Conservation (phyloP, 331 rosid species). For the Saraca asoca region DNA sequence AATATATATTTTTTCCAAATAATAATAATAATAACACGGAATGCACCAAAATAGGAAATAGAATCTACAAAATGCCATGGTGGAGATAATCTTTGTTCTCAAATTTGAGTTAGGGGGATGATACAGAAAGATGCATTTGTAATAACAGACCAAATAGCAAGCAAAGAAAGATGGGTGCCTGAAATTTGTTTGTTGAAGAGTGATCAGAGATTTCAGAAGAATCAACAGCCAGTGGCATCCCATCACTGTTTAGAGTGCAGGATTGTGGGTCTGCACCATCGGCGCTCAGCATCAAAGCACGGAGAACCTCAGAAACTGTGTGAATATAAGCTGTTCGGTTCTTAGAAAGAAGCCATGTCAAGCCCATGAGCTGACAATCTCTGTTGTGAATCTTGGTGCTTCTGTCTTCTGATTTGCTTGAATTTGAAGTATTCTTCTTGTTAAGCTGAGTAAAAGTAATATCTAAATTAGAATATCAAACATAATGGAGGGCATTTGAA, state of each 20-base stretch:
- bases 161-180: conserved; percentile 42
- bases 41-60: conserved; percentile 30
- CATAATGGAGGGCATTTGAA: conserved; percentile 8
- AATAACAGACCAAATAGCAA: conserved; percentile 44
- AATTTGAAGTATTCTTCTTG: conserved; percentile 65
- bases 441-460: conserved; percentile 65
- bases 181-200: conserved; percentile 49
- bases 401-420: conserved; percentile 83
- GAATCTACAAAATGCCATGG: conserved; percentile 38
- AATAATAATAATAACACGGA: too few relatives aligned
- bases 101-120: conserved; percentile 28
- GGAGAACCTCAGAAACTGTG: conserved; percentile 66
- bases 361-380: conserved; percentile 88
- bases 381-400: conserved; percentile 84
- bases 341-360: conserved; percentile 93
- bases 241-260: conserved; percentile 85
- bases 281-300: conserved; percentile 70
- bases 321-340: conserved; percentile 76
- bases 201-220: conserved; percentile 63
- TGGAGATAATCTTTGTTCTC: conserved; percentile 25
- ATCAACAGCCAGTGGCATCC: conserved; percentile 98
- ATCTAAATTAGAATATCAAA: conserved; percentile 26
- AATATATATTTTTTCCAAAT: too few relatives aligned
- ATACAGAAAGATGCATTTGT: neutral
- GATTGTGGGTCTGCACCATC: conserved; percentile 68